These are phyloP conservation scores for Wallacemonas rigidus DNA, from an alignment of 208 protist genomes.

Conservation along the genomic window DNA sequence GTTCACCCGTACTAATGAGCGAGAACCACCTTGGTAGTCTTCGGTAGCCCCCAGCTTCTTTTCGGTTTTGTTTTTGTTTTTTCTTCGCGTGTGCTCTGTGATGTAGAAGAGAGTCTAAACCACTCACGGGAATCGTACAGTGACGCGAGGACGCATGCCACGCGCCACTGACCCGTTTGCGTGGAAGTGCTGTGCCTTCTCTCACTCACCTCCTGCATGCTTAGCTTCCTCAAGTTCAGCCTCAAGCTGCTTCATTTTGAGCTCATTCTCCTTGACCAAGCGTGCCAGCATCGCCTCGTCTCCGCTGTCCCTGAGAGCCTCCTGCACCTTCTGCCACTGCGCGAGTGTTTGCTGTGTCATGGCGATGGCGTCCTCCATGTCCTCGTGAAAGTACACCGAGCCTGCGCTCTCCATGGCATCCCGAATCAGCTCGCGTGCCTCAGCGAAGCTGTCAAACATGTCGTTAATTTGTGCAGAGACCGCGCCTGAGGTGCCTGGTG, in stretches of 20 bases:
- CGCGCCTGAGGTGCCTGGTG: not conserved
- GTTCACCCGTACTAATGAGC: too few relatives aligned
- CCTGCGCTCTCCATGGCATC: constrained; percentile 70
- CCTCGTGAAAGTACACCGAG: constrained; percentile 69
- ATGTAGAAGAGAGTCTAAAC: too few relatives aligned
- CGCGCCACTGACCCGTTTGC: too few relatives aligned
- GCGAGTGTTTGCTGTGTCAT: constrained; percentile 56
- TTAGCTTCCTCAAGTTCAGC: constrained; percentile 56
- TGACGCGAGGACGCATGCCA: not conserved
- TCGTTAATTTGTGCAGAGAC: constrained; percentile 37
- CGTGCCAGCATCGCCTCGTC: constrained; percentile 28
- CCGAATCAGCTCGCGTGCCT: constrained; percentile 65
- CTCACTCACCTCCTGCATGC: constrained; percentile 26
- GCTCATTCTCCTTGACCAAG: constrained; percentile 51
- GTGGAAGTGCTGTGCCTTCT: not conserved
- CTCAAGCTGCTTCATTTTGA: constrained; percentile 75
- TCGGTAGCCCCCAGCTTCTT: too few relatives aligned
- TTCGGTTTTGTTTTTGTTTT: too few relatives aligned
- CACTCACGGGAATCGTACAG: not conserved
- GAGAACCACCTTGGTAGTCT: too few relatives aligned
- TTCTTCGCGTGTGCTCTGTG: too few relatives aligned
- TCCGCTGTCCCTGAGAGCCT: constrained; percentile 28
- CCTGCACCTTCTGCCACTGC: constrained; percentile 48
- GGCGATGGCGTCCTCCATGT: constrained; percentile 62
- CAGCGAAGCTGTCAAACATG: constrained; percentile 60